Conservation (phyloP, 495 filamentous ascomycete genomes). For the Penicillium samsonianum region DNA sequence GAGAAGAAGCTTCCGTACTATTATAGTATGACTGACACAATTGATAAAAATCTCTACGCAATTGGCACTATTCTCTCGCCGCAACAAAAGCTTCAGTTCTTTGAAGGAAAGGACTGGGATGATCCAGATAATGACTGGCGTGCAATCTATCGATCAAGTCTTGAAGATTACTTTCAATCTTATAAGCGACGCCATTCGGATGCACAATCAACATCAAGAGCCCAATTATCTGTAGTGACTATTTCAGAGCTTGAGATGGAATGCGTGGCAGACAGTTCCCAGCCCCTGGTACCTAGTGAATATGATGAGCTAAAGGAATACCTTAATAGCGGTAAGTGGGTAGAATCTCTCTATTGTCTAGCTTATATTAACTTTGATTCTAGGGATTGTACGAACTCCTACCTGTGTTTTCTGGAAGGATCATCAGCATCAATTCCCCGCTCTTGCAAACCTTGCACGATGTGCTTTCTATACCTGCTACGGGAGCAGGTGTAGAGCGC, state of each 20-base stretch:
- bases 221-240: not conserved
- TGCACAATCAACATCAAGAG: not conserved
- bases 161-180: constrained; percentile 1
- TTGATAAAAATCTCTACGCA: constrained; percentile 15
- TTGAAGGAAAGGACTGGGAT: constrained; percentile 17
- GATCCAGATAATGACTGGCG: constrained; percentile 8
- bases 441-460: not conserved
- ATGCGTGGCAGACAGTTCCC: not conserved
- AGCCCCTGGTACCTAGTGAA: not conserved
- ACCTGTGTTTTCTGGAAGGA: constrained; percentile 8
- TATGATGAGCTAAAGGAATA: constrained; percentile 6
- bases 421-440: not conserved
- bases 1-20: constrained; percentile 18
- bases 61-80: constrained; percentile 21
- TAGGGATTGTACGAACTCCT: constrained; percentile 3
- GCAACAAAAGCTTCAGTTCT: constrained; percentile 20
- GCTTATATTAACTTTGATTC: not conserved
- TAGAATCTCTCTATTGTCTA: not conserved
- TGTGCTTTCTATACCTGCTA: constrained; percentile 4
- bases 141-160: constrained; percentile 8
- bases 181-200: constrained; percentile 3
- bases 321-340: constrained; percentile 6
- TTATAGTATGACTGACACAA: constrained; percentile 13
- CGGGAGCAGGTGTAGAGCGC: not conserved
- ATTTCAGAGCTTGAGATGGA: constrained; percentile 3